Base-by-base conservation (phyloP, 768 basidiomycete species). In the Tephrocybe sp. region DNA sequence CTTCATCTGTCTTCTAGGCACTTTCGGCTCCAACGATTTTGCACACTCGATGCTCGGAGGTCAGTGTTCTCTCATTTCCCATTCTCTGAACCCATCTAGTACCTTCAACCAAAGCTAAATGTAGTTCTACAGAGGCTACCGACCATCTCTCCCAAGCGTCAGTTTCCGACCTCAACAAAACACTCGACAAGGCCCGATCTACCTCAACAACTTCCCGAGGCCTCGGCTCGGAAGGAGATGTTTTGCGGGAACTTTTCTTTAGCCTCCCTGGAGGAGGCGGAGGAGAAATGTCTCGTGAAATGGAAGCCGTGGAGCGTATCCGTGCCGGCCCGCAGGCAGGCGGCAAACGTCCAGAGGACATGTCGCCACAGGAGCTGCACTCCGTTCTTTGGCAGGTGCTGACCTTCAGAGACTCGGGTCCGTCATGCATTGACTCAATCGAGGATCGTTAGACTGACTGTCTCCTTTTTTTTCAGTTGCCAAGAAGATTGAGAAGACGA, bases 351-450 rank as follows among this genome's bases (percentile, higher is more conserved):
- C 89, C 93, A 0, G 82, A 85, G 53, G 80, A 89, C 15, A 90
- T 98, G 92, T 83, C 70, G 44, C 92, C 94, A 3, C 90, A 95
- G 67, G 92, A 98, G 65, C 57, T 96, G 42, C 91, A 94, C 64
- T 70, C 79, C 1, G 82, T 84, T 2, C 69, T 95, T 18, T 95
- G 92, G 92, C 82, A 91, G 68, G 82, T 96, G 5, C 65, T 98
- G 63, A 83, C 75, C 22, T 95, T 95, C 70, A 76, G 92, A 42
- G 93, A 96, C 68, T 82, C 83, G 5, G 80, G 85, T 84, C 48
- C 9, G 77, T 61, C 16, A 52, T 24, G 13, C 36, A 6, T 31
- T 26, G 38, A 8, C 44, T 15, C 2, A 3, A 22, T 15, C 26
- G 26, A 15, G 34, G 13, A 13, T 16, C n/a, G n/a, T n/a, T n/a